Evolutionary conservation across 2,329 filamentous ascomycete species (phyloP).

Genomic region (Dothideomycetes sp.): DNA sequence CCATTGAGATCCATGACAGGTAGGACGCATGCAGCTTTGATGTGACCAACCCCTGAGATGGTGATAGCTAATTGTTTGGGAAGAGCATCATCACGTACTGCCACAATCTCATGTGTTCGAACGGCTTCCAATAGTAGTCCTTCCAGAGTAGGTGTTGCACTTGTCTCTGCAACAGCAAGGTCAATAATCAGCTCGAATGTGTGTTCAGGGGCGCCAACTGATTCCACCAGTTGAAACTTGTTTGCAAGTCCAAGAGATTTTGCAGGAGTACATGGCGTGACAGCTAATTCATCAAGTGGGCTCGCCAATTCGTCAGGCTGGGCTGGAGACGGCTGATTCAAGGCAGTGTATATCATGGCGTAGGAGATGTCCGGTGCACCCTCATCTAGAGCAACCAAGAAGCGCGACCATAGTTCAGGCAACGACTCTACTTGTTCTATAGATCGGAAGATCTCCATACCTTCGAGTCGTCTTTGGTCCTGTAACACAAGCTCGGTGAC

Average conservation of each 20-base stretch:
- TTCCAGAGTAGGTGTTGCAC: conserved; percentile 8
- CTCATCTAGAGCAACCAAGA: conserved; percentile 5
- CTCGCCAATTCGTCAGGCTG: conserved; percentile 12
- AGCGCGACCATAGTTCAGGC: conserved; percentile 11
- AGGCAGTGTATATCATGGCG: conserved; percentile 15
- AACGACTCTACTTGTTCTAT: conserved; percentile 1
- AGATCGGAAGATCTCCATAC: conserved; percentile 7
- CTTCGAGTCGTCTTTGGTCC: conserved; percentile 7
- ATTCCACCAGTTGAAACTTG: conserved; percentile 19
- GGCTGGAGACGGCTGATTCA: conserved; percentile 13
- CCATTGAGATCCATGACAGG: conserved; percentile 24
- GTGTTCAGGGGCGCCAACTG: conserved; percentile 19
- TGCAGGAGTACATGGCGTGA: neutral
- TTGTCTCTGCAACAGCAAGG: neutral
- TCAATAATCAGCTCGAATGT: conserved; percentile 20
- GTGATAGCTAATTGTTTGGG: conserved; percentile 3
- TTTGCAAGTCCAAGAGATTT: neutral
- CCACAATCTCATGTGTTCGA: conserved; percentile 5
- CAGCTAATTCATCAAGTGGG: neutral
- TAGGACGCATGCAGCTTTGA: conserved; percentile 8
- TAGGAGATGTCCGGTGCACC: conserved; percentile 12
- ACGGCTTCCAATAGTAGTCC: conserved; percentile 12
- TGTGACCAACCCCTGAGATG: neutral
- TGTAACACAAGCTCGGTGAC: conserved; percentile 8
- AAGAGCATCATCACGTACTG: neutral